phyloP scores from a whole-genome alignment of 2,329 filamentous ascomycete species.

The Pseudogymnoascus destructans region DNA sequence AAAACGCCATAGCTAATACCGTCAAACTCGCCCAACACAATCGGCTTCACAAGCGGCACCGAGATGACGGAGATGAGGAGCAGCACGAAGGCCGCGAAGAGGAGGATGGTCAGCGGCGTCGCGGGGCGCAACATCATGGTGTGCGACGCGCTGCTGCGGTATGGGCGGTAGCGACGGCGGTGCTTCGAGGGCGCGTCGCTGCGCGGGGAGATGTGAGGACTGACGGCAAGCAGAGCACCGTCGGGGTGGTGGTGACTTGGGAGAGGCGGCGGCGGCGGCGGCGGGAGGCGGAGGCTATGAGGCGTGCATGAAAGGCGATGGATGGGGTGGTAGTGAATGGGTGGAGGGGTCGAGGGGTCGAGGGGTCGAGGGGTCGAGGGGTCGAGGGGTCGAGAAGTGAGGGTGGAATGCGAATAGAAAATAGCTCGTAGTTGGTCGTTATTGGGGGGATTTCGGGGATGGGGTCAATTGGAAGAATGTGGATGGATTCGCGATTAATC shows the following conservation, averaged over 20 bases:
- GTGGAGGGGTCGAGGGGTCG: background rate
- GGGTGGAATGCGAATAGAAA: background rate
- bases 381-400: background rate
- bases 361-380: too few relatives aligned
- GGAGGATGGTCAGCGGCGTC: conserved; percentile 76
- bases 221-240: background rate
- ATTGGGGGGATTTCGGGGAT: background rate
- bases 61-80: conserved; percentile 82
- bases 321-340: background rate
- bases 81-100: conserved; percentile 73
- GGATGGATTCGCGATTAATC: background rate
- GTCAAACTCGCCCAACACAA: conserved; percentile 67
- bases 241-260: background rate
- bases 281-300: background rate
- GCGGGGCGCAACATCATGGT: conserved; percentile 65
- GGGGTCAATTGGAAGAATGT: background rate
- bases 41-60: conserved; percentile 72
- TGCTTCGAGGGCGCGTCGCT: background rate
- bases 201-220: background rate
- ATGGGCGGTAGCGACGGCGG: background rate
- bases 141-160: conserved; percentile 5
- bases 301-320: background rate
- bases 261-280: background rate
- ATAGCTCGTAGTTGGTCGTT: background rate
- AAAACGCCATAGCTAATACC: conserved; percentile 83